A percentile compares a stretch with the other conserved stretches of the same genome.
These are phyloP conservation scores for Macaranga tanarius DNA, from an alignment of 441 rosid species.

Conservation along the genomic window DNA sequence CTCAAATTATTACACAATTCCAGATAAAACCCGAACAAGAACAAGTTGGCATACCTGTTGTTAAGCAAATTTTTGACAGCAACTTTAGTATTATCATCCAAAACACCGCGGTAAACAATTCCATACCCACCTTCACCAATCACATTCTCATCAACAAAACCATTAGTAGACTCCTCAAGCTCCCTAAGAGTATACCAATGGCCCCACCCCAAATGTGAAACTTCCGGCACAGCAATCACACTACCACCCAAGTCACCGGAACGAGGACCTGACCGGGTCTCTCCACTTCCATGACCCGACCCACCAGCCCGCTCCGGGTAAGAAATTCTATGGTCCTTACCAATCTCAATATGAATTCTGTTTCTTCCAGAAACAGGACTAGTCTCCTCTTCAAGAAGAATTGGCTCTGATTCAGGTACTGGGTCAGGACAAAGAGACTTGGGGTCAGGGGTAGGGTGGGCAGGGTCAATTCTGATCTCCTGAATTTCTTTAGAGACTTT, in stretches of 20 bases:
- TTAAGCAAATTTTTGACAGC: constrained; percentile 60
- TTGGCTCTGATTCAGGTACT: constrained; percentile 38
- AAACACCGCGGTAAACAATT: constrained; percentile 49
- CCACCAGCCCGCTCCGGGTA: constrained; percentile 63
- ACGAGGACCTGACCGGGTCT: constrained; percentile 30
- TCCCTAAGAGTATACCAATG: constrained; percentile 59
- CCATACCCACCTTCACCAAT: constrained; percentile 67
- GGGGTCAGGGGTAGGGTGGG: constrained; percentile 36
- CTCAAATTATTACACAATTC: background rate
- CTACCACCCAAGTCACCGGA: constrained; percentile 28
- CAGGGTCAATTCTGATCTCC: constrained; percentile 63
- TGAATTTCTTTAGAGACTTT: constrained; percentile 71
- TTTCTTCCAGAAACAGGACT: constrained; percentile 38
- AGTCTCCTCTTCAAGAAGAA: constrained; percentile 39
- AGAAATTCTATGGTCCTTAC: constrained; percentile 74
- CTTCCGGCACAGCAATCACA: constrained; percentile 33
- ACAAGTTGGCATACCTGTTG: constrained; percentile 34
- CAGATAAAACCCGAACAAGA: no score
- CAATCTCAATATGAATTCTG: constrained; percentile 76
- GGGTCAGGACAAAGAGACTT: constrained; percentile 41
- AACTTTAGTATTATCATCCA: constrained; percentile 39
- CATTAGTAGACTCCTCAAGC: constrained; percentile 50
- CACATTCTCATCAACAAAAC: constrained; percentile 49
- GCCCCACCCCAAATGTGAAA: constrained; percentile 65
- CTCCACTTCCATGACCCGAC: constrained; percentile 53